Percentiles rank a stretch among this genome's conserved stretches.
phyloP scores from a whole-genome alignment of 768 basidiomycete genomes.

The Leccinum imitatum region DNA sequence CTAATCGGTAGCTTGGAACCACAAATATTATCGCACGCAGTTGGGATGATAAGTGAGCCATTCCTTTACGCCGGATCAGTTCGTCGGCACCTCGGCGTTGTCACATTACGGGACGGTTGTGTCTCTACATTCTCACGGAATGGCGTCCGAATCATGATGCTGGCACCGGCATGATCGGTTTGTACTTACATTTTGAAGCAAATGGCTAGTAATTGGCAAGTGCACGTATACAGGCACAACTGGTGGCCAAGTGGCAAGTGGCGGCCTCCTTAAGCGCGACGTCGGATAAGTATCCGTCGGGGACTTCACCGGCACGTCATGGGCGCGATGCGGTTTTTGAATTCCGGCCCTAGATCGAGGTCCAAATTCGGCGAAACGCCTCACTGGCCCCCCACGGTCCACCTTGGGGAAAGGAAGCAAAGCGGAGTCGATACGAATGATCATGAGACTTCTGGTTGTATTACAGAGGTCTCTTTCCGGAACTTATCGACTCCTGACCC shows the following conservation, averaged over 20 bases:
- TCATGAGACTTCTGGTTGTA: not conserved
- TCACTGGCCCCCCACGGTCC: not conserved
- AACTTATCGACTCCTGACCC: not conserved
- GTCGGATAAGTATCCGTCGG: slow-evolving; percentile 4
- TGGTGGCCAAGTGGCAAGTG: not conserved
- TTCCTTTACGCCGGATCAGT: not conserved
- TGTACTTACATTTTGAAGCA: not conserved
- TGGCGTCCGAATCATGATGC: not conserved
- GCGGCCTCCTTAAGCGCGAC: not conserved
- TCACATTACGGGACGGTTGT: not conserved
- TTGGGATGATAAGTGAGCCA: not conserved
- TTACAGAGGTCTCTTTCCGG: not conserved
- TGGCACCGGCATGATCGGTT: not conserved
- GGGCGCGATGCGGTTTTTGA: not conserved
- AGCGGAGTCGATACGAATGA: not conserved
- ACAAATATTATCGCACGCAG: not conserved
- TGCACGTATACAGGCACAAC: slow-evolving; percentile 1
- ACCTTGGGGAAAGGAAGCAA: not conserved
- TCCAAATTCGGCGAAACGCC: not conserved
- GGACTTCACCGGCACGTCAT: not conserved
- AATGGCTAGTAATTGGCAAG: not conserved
- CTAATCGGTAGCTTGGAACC: not conserved
- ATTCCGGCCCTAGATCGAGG: not conserved
- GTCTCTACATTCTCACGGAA: not conserved
- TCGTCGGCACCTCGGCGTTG: not conserved